Percentiles rank a stretch among this genome's conserved stretches.
Evolutionary conservation across 2,329 filamentous ascomycete genomes (phyloP).

Genomic region (Microcera coccophila): DNA sequence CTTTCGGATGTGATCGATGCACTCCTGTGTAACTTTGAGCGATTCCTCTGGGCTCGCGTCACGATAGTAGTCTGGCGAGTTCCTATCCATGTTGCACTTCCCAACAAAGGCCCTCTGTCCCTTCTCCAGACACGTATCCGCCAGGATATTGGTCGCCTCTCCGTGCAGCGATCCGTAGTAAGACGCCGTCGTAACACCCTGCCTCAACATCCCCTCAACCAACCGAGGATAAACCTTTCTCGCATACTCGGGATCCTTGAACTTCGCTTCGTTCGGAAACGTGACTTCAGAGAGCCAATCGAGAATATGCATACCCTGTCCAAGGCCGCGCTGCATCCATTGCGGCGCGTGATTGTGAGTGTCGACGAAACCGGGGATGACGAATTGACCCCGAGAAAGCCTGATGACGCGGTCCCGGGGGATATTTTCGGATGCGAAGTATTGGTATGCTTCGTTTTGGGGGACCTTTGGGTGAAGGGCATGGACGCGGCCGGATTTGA

Average conservation of each 20-base stretch:
- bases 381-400: slow-evolving; percentile 44
- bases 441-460: too few relatives aligned
- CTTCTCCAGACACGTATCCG: slow-evolving; percentile 47
- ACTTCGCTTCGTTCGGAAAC: slow-evolving; percentile 61
- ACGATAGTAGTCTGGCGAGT: slow-evolving; percentile 51
- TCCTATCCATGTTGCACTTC: slow-evolving; percentile 61
- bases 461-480: slow-evolving; percentile 16
- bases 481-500: slow-evolving; percentile 25
- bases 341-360: slow-evolving; percentile 66
- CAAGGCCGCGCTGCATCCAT: slow-evolving; percentile 46
- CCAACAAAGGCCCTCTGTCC: slow-evolving; percentile 59
- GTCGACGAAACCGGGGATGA: slow-evolving; percentile 60
- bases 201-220: slow-evolving; percentile 55
- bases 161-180: slow-evolving; percentile 58
- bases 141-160: slow-evolving; percentile 54
- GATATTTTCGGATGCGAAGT: slow-evolving; percentile 6
- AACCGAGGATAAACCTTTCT: slow-evolving; percentile 47
- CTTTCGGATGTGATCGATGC: slow-evolving; percentile 44
- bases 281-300: slow-evolving; percentile 64
- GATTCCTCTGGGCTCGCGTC: slow-evolving; percentile 47
- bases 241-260: slow-evolving; percentile 52
- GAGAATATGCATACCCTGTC: slow-evolving; percentile 51
- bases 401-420: background rate
- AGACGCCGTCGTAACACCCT: slow-evolving; percentile 59
- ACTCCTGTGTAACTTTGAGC: slow-evolving; percentile 45